Evolutionary conservation across 176 grass and related monocot species (phyloP).

Genomic region (Cymbopogon citratus): DNA sequence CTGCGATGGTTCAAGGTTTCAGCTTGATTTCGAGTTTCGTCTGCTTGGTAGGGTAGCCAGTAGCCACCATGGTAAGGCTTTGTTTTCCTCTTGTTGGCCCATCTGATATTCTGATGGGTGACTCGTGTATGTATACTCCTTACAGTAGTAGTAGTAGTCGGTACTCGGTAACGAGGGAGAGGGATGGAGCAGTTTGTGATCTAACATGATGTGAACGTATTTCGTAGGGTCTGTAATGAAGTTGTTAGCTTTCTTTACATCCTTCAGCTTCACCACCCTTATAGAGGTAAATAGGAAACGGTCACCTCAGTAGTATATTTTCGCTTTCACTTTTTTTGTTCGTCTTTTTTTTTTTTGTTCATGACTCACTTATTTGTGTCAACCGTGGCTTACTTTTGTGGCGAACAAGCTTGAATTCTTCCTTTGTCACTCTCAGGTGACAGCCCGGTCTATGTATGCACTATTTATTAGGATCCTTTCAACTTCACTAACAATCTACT

Average conservation of each 20-base stretch:
- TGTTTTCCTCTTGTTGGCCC: not conserved
- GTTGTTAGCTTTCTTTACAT: not conserved
- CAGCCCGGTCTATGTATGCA: not conserved
- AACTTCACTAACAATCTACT: not conserved
- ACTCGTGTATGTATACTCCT: not conserved
- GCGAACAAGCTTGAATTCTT: not conserved
- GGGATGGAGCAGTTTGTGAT: not conserved
- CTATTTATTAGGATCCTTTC: not conserved
- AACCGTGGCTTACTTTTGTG: conserved; percentile 16
- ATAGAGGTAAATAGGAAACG: not conserved
- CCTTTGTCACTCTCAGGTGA: not conserved
- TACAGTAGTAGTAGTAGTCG: not conserved
- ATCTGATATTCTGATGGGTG: not conserved
- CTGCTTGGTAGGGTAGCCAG: not conserved
- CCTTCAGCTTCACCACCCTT: not conserved
- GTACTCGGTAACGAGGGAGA: not conserved
- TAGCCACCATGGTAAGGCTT: not conserved
- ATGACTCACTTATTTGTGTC: conserved; percentile 3
- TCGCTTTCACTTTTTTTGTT: not conserved
- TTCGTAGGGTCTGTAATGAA: not conserved
- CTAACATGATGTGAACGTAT: not conserved
- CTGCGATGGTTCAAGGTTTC: too few species aligned
- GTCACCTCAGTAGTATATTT: too few species aligned
- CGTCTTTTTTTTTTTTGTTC: not conserved
- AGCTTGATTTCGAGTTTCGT: too few species aligned